Conservation (phyloP, 768 basidiomycete species). For the Tricholoma furcatifolium region DNA sequence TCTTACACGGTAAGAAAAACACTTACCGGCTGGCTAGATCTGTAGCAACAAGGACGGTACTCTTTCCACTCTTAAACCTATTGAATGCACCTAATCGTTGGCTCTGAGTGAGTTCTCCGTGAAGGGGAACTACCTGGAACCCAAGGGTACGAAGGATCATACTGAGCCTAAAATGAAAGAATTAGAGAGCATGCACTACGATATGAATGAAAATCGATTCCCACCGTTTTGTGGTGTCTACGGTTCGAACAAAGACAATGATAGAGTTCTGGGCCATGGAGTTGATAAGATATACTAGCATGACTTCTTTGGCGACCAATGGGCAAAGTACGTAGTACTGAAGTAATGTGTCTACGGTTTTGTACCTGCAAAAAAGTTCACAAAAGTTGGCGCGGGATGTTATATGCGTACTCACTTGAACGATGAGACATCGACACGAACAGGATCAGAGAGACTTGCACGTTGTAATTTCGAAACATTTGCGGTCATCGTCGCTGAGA, state of each 20-base stretch:
- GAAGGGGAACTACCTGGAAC: conserved; percentile 91
- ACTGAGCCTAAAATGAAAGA: conserved; percentile 53
- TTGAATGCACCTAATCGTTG: conserved; percentile 86
- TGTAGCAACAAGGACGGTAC: conserved; percentile 90
- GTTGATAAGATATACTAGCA: conserved; percentile 85
- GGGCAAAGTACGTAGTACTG: conserved; percentile 96
- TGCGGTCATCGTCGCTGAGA: conserved; percentile 97
- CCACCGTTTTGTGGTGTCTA: conserved; percentile 83
- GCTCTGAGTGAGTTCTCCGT: conserved; percentile 91
- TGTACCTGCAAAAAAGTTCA: conserved; percentile 59
- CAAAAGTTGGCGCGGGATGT: not conserved
- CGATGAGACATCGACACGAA: conserved; percentile 87
- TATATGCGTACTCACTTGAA: conserved; percentile 55
- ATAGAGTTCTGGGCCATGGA: conserved; percentile 85
- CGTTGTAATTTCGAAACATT: conserved; percentile 94
- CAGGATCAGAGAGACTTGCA: conserved; percentile 85
- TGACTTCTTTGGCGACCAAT: conserved; percentile 82
- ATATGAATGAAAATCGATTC: conserved; percentile 14
- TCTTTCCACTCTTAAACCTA: conserved; percentile 90
- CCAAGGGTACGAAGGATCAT: conserved; percentile 91
- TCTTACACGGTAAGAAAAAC: not conserved
- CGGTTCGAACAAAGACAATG: conserved; percentile 93
- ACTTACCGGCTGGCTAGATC: conserved; percentile 89
- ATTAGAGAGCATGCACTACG: not conserved
- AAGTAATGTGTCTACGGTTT: conserved; percentile 88